Percentiles rank a stretch among this genome's conserved stretches.
Conservation (phyloP, 257 asterid species). For the Solanum infundibuliforme region DNA sequence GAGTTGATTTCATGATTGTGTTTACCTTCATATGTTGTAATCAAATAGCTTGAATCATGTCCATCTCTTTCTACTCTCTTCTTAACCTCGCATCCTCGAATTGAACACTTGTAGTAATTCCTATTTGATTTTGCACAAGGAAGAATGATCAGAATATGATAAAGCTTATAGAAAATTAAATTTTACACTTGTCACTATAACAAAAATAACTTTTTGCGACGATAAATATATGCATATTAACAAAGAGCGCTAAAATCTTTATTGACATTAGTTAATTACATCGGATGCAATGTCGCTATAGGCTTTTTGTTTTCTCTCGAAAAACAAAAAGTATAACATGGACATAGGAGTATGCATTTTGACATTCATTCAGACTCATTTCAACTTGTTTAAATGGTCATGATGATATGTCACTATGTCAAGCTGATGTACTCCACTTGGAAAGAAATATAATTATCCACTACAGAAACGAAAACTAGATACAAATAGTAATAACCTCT, state of each 20-base stretch:
- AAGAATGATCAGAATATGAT: not conserved
- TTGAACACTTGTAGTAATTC: slow-evolving; percentile 22
- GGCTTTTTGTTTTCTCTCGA: fast-evolving
- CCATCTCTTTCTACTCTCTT: slow-evolving; percentile 23
- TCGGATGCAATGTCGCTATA: too few relatives aligned
- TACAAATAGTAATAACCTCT: not conserved
- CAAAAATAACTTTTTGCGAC: too few relatives aligned
- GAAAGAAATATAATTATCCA: not conserved
- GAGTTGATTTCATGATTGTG: slow-evolving; percentile 21
- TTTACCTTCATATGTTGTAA: slow-evolving; percentile 18
- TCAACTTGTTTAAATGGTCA: not conserved
- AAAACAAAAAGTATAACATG: too few relatives aligned
- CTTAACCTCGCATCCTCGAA: slow-evolving; percentile 20
- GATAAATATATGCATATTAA: too few relatives aligned
- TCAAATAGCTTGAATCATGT: slow-evolving; percentile 16
- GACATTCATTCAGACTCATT: not conserved
- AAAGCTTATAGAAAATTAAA: not conserved
- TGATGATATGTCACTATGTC: not conserved
- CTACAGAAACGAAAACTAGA: not conserved
- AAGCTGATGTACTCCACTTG: not conserved
- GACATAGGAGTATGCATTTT: not conserved
- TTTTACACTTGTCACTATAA: not conserved
- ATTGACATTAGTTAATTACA: too few relatives aligned
- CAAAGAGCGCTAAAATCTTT: fast-evolving
- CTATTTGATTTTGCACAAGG: not conserved